Conservation (phyloP, 106 monocot genomes). For the Dioscorea zingiberensis region DNA sequence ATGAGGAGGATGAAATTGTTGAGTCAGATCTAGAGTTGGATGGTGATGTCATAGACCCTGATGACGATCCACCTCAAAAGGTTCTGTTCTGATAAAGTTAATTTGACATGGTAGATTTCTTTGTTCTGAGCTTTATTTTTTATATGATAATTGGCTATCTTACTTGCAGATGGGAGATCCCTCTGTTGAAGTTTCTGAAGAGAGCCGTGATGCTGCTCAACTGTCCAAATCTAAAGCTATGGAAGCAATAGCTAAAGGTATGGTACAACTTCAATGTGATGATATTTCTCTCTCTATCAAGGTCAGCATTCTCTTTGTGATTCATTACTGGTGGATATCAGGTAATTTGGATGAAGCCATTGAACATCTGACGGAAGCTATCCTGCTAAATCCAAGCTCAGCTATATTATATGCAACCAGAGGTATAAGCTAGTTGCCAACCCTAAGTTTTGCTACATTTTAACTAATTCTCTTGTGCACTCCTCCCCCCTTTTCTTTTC, state of each 20-base stretch:
- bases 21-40: slow-evolving; percentile 87
- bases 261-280: neutral
- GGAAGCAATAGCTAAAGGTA: slow-evolving; percentile 56
- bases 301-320: neutral
- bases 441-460: neutral
- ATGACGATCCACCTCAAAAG: slow-evolving; percentile 79
- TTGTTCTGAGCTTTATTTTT: neutral
- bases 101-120: neutral
- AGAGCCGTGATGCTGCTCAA: slow-evolving; percentile 67
- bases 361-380: slow-evolving; percentile 62
- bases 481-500: neutral
- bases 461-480: neutral
- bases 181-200: slow-evolving; percentile 66
- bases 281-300: neutral
- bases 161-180: slow-evolving; percentile 80
- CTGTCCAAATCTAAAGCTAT: slow-evolving; percentile 60
- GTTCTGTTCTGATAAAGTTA: slow-evolving; percentile 20
- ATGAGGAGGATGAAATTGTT: slow-evolving; percentile 53
- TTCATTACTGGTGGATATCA: slow-evolving; percentile 9
- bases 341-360: slow-evolving; percentile 66
- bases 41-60: slow-evolving; percentile 60
- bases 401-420: slow-evolving; percentile 73
- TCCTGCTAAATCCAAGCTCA: slow-evolving; percentile 68
- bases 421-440: slow-evolving; percentile 34
- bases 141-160: neutral